These are phyloP conservation scores for Ustilago shanxiensis DNA, from an alignment of 1,284 basidiomycete genomes.

Conservation along the genomic window DNA sequence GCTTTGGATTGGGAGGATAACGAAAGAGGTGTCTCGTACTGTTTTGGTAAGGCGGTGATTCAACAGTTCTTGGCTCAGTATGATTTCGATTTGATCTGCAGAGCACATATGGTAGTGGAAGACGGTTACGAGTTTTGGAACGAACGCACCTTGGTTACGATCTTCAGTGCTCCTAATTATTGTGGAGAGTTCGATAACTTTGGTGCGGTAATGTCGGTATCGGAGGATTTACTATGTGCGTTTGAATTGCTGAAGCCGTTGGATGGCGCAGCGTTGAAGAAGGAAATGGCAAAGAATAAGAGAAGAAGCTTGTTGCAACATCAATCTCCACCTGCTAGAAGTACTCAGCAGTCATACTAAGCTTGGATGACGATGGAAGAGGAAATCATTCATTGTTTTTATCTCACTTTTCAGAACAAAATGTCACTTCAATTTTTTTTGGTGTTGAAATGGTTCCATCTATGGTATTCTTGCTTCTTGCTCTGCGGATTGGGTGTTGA, in stretches of 20 bases:
- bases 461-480: no score
- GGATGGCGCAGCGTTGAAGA: conserved; percentile 92
- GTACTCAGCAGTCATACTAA: conserved; percentile 37
- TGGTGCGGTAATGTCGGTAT: conserved; percentile 83
- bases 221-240: conserved; percentile 95
- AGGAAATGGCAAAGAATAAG: conserved; percentile 99
- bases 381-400: no score
- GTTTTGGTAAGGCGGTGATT: conserved; percentile 97
- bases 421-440: no score
- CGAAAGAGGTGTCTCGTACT: conserved; percentile 99
- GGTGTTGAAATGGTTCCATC: no score
- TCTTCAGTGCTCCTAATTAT: conserved; percentile 94
- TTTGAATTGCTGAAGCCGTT: conserved; percentile 95
- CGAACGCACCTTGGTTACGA: conserved; percentile 95
- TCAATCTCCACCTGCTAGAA: conserved; percentile 34
- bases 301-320: conserved; percentile 78
- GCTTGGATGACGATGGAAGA: neutral
- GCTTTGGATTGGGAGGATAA: conserved; percentile 99
- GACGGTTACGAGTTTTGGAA: conserved; percentile 99
- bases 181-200: conserved; percentile 99
- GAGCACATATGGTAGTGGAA: conserved; percentile 99
- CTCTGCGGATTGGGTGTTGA: no score
- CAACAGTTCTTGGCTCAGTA: conserved; percentile 86
- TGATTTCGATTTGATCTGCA: conserved; percentile 99
- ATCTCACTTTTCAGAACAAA: no score